Conservation (phyloP, 1,284 basidiomycete genomes). For the Rhodotorula sp. region DNA sequence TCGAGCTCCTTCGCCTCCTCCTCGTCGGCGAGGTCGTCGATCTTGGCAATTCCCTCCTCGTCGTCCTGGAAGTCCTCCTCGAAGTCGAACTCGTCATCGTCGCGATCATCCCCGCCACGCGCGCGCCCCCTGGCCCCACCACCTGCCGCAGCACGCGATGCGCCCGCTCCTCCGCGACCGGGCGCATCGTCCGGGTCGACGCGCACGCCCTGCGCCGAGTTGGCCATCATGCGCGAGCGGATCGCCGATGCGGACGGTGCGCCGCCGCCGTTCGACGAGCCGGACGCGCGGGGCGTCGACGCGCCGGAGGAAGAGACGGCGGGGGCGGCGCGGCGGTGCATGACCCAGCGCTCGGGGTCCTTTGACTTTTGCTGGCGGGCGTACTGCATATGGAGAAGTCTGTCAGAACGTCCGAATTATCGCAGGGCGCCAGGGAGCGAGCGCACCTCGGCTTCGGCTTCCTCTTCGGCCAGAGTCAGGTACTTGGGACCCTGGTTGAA, state of each 20-base stretch:
- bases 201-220: conserved; percentile 44
- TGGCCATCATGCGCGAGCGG: conserved; percentile 35
- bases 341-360: conserved; percentile 67
- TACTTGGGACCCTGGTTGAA: conserved; percentile 79
- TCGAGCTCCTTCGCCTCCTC: conserved; percentile 83
- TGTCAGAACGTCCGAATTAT: neutral
- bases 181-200: conserved; percentile 7
- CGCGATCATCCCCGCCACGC: conserved; percentile 55
- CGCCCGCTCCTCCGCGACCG: neutral
- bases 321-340: conserved; percentile 55
- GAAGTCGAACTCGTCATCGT: conserved; percentile 73
- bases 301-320: conserved; percentile 56
- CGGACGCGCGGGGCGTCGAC: conserved; percentile 57
- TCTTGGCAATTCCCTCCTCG: conserved; percentile 64
- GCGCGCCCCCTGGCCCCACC: conserved; percentile 52
- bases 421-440: neutral
- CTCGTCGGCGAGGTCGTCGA: conserved; percentile 70
- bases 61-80: conserved; percentile 85
- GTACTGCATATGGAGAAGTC: conserved; percentile 12
- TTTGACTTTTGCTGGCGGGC: conserved; percentile 61
- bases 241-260: conserved; percentile 56
- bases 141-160: neutral
- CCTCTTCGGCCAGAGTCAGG: conserved; percentile 65
- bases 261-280: conserved; percentile 60
- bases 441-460: conserved; percentile 69